These are phyloP conservation scores for Phyllosticta capitalensis DNA, from an alignment of 2,329 filamentous ascomycete species.

Conservation along the genomic window DNA sequence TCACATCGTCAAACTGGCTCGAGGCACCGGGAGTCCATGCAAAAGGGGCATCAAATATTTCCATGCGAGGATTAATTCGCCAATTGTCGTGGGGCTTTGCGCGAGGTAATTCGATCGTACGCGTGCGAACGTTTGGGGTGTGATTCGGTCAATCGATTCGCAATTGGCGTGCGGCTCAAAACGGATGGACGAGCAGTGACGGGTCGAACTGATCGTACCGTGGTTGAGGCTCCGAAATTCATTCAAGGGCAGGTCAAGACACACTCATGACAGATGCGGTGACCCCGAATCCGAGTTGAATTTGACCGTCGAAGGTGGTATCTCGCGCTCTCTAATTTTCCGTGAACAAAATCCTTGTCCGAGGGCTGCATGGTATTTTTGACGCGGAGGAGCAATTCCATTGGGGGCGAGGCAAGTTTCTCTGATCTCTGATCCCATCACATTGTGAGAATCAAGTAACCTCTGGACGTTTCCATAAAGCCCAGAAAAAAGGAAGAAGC, in stretches of 20 bases:
- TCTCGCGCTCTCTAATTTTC: not conserved
- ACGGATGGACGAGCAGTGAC: too few relatives aligned
- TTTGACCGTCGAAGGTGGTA: not conserved
- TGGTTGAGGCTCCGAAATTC: too few relatives aligned
- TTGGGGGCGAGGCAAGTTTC: conserved; percentile 10
- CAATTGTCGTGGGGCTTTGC: too few relatives aligned
- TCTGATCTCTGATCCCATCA: conserved; percentile 9
- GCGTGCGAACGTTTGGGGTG: too few relatives aligned
- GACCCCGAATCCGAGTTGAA: not conserved
- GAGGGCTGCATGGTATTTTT: not conserved
- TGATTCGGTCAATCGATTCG: too few relatives aligned
- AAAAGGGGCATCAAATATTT: too few relatives aligned
- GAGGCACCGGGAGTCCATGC: too few relatives aligned
- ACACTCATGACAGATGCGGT: not conserved
- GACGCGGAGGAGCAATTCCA: conserved; percentile 8
- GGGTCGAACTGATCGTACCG: too few relatives aligned
- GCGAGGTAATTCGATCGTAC: too few relatives aligned
- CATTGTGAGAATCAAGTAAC: not conserved
- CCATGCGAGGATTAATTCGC: too few relatives aligned
- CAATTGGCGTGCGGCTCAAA: too few relatives aligned
- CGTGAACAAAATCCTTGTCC: not conserved
- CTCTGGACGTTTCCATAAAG: not conserved
- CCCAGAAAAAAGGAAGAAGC: conserved; percentile 3
- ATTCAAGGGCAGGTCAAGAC: not conserved
- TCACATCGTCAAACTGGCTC: too few relatives aligned